phyloP scores from a whole-genome alignment of 2,329 filamentous ascomycete species.

The Phyllosticta citriasiana region DNA sequence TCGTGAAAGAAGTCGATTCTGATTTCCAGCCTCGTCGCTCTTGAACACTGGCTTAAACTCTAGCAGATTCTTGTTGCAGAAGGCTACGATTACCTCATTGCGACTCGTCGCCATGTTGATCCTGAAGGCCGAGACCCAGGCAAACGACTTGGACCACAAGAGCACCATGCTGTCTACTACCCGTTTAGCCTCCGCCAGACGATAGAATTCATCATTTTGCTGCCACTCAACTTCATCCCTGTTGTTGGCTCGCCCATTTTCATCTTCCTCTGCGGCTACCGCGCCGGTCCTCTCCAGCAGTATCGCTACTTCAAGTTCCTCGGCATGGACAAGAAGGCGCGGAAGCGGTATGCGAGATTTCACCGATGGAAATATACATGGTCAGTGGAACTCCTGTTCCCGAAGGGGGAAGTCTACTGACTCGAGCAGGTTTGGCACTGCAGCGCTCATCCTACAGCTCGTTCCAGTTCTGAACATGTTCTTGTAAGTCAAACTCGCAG shows the following conservation, averaged over 20 bases:
- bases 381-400: slow-evolving; percentile 34
- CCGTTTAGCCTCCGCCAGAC: slow-evolving; percentile 91
- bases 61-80: slow-evolving; percentile 62
- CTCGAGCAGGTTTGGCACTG: slow-evolving; percentile 60
- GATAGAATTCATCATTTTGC: slow-evolving; percentile 59
- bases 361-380: slow-evolving; percentile 78
- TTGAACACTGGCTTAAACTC: no score
- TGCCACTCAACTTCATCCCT: slow-evolving; percentile 77
- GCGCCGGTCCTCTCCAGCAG: slow-evolving; percentile 80
- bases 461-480: slow-evolving; percentile 87
- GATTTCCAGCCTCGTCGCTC: no score
- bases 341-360: slow-evolving; percentile 56
- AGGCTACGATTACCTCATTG: slow-evolving; percentile 50
- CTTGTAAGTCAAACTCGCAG: slow-evolving; percentile 40
- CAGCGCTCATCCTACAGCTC: slow-evolving; percentile 77
- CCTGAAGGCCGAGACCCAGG: slow-evolving; percentile 64
- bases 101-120: slow-evolving; percentile 43
- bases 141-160: slow-evolving; percentile 74
- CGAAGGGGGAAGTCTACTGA: background rate
- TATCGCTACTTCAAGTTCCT: slow-evolving; percentile 82
- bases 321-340: slow-evolving; percentile 62
- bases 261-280: slow-evolving; percentile 75
- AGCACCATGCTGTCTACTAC: slow-evolving; percentile 64
- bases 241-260: slow-evolving; percentile 76
- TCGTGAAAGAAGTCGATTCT: no score